A percentile compares a stretch with the other conserved stretches of the same genome.
phyloP scores from a whole-genome alignment of 768 basidiomycete genomes.

The Xerocomellus dryophilus region DNA sequence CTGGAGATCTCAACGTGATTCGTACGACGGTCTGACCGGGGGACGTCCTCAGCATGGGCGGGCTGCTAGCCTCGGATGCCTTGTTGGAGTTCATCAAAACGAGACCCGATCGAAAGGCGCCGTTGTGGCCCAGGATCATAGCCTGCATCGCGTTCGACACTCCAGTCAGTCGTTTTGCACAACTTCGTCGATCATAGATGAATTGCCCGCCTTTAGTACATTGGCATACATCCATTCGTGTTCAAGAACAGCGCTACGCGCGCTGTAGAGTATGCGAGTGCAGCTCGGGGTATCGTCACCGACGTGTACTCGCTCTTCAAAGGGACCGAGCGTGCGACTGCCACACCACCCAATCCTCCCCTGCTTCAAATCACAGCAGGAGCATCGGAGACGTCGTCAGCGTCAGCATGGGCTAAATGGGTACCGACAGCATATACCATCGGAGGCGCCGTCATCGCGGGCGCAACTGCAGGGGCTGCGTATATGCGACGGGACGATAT shows the following conservation, averaged over 20 bases:
- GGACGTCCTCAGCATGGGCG: slow-evolving; percentile 75
- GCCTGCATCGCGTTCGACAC: slow-evolving; percentile 88
- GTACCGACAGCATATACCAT: slow-evolving; percentile 66
- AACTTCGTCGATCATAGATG: background rate
- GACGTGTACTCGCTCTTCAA: slow-evolving; percentile 57
- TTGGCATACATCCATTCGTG: slow-evolving; percentile 80
- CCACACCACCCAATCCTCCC: slow-evolving; percentile 28
- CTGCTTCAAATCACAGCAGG: slow-evolving; percentile 33
- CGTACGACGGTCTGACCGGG: background rate
- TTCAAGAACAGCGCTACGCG: slow-evolving; percentile 83
- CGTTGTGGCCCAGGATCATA: slow-evolving; percentile 86
- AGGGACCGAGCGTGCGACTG: slow-evolving; percentile 38
- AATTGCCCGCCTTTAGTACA: slow-evolving; percentile 51
- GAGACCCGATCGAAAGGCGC: slow-evolving; percentile 59
- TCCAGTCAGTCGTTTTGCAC: slow-evolving; percentile 52
- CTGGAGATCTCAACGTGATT: background rate
- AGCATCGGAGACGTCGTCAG: slow-evolving; percentile 12
- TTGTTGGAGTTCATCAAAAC: slow-evolving; percentile 67
- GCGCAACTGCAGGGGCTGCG: slow-evolving; percentile 80
- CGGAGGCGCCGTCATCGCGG: slow-evolving; percentile 73
- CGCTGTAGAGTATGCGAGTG: slow-evolving; percentile 64
- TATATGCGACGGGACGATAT: slow-evolving; percentile 81
- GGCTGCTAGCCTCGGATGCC: slow-evolving; percentile 82
- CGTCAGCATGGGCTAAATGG: slow-evolving; percentile 58
- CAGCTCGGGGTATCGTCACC: slow-evolving; percentile 62